A percentile compares a stretch with the other conserved stretches of the same genome.
Conservation (phyloP, 805 yeast species). For the Candida saitoana region DNA sequence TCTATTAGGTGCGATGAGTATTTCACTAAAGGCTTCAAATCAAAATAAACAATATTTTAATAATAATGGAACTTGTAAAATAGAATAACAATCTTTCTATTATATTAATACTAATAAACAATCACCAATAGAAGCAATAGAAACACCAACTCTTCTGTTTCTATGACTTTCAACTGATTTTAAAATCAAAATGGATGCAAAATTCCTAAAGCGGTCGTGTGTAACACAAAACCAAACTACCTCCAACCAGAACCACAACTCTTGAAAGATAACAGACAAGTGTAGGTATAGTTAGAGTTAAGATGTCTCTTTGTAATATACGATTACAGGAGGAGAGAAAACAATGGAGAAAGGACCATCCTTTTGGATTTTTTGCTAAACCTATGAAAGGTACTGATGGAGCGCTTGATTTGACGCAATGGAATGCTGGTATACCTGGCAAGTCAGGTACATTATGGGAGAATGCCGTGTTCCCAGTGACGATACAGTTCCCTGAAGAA, state of each 20-base stretch:
- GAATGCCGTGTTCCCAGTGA: slow-evolving; percentile 82
- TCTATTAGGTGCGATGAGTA: neutral
- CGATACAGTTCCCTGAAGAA: slow-evolving; percentile 80
- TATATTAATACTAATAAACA: too few relatives aligned
- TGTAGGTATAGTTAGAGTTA: neutral
- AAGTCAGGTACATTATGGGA: slow-evolving; percentile 83
- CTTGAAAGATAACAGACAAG: neutral
- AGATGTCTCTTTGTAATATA: slow-evolving; percentile 61
- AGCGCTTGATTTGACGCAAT: slow-evolving; percentile 71
- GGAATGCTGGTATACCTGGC: slow-evolving; percentile 98
- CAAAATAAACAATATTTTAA: too few relatives aligned
- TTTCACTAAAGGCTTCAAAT: neutral
- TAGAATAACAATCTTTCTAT: too few relatives aligned
- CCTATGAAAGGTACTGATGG: slow-evolving; percentile 83
- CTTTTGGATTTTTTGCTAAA: slow-evolving; percentile 94
- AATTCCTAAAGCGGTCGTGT: neutral
- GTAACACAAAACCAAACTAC: neutral
- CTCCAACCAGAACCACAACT: neutral
- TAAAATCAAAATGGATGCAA: neutral
- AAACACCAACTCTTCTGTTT: too few relatives aligned
- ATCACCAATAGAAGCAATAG: too few relatives aligned
- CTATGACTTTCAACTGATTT: too few relatives aligned
- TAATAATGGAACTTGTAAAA: too few relatives aligned
- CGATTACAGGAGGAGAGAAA: slow-evolving; percentile 94
- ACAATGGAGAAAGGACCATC: slow-evolving; percentile 98